Conservation (phyloP, 164 flowering plant genomes). For the Protea cynaroides region DNA sequence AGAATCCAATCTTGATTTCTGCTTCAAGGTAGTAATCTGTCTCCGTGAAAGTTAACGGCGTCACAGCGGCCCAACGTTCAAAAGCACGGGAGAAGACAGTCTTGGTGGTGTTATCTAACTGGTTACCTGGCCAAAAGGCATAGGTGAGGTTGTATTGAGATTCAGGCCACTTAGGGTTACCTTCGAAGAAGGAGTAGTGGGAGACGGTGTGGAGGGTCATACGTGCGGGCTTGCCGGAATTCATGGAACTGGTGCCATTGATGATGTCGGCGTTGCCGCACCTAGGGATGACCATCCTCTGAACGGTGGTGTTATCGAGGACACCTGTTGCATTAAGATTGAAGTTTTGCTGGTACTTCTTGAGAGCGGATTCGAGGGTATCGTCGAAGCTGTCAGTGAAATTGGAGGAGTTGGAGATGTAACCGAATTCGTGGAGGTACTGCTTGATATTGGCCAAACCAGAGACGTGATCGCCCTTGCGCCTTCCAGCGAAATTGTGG, state of each 20-base stretch:
- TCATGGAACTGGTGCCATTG: conserved; percentile 15
- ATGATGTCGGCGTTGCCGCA: conserved; percentile 60
- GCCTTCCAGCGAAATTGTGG: conserved; percentile 39
- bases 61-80: conserved; percentile 46
- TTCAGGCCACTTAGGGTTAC: conserved; percentile 50
- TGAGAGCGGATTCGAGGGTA: conserved; percentile 44
- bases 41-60: conserved; percentile 43
- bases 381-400: conserved; percentile 52
- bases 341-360: conserved; percentile 46
- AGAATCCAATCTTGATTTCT: conserved; percentile 57
- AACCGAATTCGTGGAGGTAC: conserved; percentile 61
- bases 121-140: conserved; percentile 41
- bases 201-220: conserved; percentile 29
- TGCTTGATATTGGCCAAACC: conserved; percentile 51
- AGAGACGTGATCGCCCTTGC: conserved; percentile 25
- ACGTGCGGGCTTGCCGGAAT: conserved; percentile 6
- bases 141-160: conserved; percentile 32
- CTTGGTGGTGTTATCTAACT: conserved; percentile 28
- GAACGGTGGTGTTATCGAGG: conserved; percentile 35
- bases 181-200: conserved; percentile 60
- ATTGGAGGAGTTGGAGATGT: conserved; percentile 31
- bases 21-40: conserved; percentile 22
- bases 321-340: conserved; percentile 43
- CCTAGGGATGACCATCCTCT: conserved; percentile 44
- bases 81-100: conserved; percentile 46